Evolutionary conservation across 2,329 filamentous ascomycete species (phyloP).

Genomic region (Zopfia rhizophila): DNA sequence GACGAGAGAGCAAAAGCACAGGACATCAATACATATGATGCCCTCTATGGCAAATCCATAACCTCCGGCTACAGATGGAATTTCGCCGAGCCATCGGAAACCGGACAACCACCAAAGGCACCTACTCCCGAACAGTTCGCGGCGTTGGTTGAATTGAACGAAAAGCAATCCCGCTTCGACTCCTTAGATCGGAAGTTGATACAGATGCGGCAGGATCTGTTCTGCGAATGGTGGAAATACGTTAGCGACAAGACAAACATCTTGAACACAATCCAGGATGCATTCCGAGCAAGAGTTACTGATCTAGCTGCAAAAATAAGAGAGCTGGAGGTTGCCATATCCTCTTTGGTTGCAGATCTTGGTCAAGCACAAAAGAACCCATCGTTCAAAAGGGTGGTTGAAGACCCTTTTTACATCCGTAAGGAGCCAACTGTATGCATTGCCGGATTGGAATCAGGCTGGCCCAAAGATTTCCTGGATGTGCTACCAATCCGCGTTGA

Average conservation of each 20-base stretch:
- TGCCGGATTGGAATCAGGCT: constrained; percentile 51
- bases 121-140: no score
- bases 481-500: constrained; percentile 34
- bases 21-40: constrained; percentile 3
- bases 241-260: constrained; percentile 32
- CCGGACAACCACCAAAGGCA: no score
- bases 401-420: constrained; percentile 34
- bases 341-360: no score
- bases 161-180: constrained; percentile 19
- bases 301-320: no score
- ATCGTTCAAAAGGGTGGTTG: no score
- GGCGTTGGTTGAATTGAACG: no score
- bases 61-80: neutral
- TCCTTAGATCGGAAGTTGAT: constrained; percentile 16
- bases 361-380: no score
- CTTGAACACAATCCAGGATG: constrained; percentile 4
- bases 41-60: neutral
- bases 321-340: no score
- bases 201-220: constrained; percentile 54
- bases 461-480: constrained; percentile 51
- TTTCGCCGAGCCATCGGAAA: no score
- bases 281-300: constrained; percentile 14
- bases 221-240: constrained; percentile 57
- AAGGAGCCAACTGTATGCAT: constrained; percentile 55
- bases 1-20: constrained; percentile 4